Evolutionary conservation across 345 rosid species (phyloP).

Genomic region (Syzygium aromaticum): DNA sequence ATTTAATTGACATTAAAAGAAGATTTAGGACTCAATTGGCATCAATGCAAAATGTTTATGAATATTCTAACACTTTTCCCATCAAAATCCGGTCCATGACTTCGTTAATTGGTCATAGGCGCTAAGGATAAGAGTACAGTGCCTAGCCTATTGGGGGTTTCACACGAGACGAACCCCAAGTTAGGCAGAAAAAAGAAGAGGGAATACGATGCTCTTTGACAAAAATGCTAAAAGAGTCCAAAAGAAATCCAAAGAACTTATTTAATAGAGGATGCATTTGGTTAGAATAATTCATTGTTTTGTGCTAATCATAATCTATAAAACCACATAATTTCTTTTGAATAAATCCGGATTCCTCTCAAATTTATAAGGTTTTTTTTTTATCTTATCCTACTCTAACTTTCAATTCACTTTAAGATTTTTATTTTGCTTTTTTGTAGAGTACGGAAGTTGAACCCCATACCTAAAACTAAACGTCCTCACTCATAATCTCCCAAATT

Average conservation of each 20-base stretch:
- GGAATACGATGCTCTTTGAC: neutral
- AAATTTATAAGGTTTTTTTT: neutral
- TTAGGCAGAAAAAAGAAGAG: neutral
- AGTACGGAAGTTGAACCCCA: too few relatives aligned
- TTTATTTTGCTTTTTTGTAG: too few relatives aligned
- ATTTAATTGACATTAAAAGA: too few relatives aligned
- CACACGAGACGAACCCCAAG: neutral
- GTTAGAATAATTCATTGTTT: neutral
- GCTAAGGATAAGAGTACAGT: neutral
- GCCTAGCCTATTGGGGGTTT: neutral
- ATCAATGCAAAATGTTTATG: too few relatives aligned
- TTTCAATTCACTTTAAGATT: too few relatives aligned
- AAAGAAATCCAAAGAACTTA: neutral
- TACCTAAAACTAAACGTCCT: too few relatives aligned
- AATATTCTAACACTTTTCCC: too few relatives aligned
- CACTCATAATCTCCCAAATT: too few relatives aligned
- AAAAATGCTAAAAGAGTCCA: neutral
- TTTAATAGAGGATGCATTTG: neutral
- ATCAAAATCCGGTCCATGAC: neutral
- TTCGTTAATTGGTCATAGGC: neutral
- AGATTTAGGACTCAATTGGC: too few relatives aligned
- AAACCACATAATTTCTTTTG: neutral
- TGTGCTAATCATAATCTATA: neutral
- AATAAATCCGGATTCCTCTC: neutral
- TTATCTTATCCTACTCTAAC: too few relatives aligned